Conservation (phyloP, 345 rosid species). For the Rubroshorea leprosula region DNA sequence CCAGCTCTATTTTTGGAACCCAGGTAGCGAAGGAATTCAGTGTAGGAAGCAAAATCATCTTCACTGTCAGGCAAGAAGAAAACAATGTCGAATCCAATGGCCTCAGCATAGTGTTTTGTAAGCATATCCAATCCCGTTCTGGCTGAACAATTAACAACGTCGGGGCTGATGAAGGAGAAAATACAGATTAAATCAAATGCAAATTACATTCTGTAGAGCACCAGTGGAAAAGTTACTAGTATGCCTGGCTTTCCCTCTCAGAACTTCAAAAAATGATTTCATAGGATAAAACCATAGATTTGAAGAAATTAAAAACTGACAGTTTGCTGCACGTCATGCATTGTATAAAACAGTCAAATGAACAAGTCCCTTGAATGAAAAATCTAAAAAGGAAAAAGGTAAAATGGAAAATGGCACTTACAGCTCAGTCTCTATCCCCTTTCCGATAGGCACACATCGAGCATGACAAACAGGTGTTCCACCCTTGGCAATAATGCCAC, state of each 20-base stretch:
- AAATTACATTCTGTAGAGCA: too few species aligned
- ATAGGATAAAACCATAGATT: too few species aligned
- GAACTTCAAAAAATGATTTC: too few species aligned
- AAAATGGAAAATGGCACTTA: slow-evolving; percentile 29
- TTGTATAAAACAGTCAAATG: background rate
- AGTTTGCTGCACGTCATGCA: too few species aligned
- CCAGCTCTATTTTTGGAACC: slow-evolving; percentile 93
- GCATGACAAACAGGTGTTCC: slow-evolving; percentile 74
- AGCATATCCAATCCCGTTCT: slow-evolving; percentile 97
- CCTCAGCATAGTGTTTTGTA: slow-evolving; percentile 69
- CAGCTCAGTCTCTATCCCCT: slow-evolving; percentile 50
- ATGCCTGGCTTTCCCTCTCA: too few species aligned
- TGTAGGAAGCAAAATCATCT: slow-evolving; percentile 90
- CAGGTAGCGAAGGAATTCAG: slow-evolving; percentile 89
- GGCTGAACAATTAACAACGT: slow-evolving; percentile 89
- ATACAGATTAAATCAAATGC: slow-evolving; percentile 1
- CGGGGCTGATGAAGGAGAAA: slow-evolving; percentile 54
- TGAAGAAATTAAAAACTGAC: too few species aligned
- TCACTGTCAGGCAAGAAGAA: slow-evolving; percentile 94
- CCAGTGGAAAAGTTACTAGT: too few species aligned
- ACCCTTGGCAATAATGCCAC: slow-evolving; percentile 73
- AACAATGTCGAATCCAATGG: slow-evolving; percentile 72
- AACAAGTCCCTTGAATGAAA: background rate
- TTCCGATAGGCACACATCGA: slow-evolving; percentile 62
- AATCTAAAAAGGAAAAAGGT: background rate